phyloP scores from a whole-genome alignment of 345 rosid genomes.

The Leavenworthia alabamica region DNA sequence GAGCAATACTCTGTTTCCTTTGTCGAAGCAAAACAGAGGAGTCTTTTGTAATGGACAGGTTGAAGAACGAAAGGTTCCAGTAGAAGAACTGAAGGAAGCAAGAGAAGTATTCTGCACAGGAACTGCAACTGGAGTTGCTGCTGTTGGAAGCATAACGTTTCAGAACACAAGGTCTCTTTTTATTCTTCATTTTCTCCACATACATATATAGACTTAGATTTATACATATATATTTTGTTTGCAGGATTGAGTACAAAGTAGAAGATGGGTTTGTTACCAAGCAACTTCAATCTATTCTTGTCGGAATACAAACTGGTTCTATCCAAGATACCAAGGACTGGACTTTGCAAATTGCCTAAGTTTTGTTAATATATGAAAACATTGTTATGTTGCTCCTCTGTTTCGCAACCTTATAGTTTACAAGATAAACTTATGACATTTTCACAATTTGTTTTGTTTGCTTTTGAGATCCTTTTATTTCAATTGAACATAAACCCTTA shows the following conservation, averaged over 20 bases:
- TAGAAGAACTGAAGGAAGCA: constrained; percentile 54
- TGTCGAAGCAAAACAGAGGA: not conserved
- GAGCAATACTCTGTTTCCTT: not conserved
- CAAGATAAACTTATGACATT: not conserved
- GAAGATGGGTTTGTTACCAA: constrained; percentile 31
- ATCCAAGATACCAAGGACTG: constrained; percentile 49
- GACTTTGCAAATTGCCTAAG: constrained; percentile 32
- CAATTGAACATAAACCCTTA: not conserved
- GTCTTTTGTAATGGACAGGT: constrained; percentile 39
- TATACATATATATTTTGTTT: not conserved
- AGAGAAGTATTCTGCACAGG: constrained; percentile 86
- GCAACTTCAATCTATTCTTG: constrained; percentile 29
- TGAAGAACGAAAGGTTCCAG: constrained; percentile 48
- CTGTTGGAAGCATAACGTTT: constrained; percentile 59
- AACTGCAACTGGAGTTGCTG: constrained; percentile 62
- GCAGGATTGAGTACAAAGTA: constrained; percentile 44
- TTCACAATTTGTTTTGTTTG: not conserved
- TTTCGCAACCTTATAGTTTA: not conserved
- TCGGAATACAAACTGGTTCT: constrained; percentile 49
- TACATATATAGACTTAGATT: not conserved
- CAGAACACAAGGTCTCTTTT: constrained; percentile 44
- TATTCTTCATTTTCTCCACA: not conserved
- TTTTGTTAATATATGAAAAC: not conserved
- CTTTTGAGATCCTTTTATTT: not conserved
- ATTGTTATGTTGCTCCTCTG: not conserved